phyloP scores from a whole-genome alignment of 768 basidiomycete genomes.

The Thelephora aurantiotincta region DNA sequence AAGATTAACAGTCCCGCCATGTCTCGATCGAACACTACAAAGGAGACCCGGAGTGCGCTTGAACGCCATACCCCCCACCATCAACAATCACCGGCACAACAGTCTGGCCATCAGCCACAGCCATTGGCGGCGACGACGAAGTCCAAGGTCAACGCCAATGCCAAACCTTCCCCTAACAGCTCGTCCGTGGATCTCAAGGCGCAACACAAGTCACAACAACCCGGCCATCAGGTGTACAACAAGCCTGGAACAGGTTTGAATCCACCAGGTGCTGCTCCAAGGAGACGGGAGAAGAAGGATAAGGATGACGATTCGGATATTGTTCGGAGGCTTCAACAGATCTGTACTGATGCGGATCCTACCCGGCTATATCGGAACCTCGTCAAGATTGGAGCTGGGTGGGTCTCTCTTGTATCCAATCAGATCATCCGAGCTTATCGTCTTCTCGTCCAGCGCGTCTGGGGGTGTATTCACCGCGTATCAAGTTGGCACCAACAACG shows the following conservation, averaged over 20 bases:
- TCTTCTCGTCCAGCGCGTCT: conserved; percentile 49
- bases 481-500: conserved; percentile 87
- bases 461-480: conserved; percentile 98
- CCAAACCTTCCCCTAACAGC: conserved; percentile 23
- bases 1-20: conserved; percentile 1
- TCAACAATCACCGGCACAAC: conserved; percentile 11
- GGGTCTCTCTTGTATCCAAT: conserved; percentile 17
- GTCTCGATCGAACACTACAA: conserved; percentile 1
- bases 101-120: background rate
- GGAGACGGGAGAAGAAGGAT: conserved; percentile 78
- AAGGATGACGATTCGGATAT: conserved; percentile 77
- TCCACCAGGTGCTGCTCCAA: conserved; percentile 51
- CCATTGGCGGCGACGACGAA: conserved; percentile 1
- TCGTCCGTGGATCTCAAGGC: conserved; percentile 41
- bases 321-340: conserved; percentile 78
- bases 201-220: background rate
- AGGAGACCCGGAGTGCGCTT: conserved; percentile 30
- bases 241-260: background rate
- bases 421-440: background rate
- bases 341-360: conserved; percentile 96
- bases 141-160: no score
- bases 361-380: conserved; percentile 85
- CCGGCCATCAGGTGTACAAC: background rate
- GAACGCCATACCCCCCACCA: conserved; percentile 20
- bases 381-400: conserved; percentile 98